Conservation (phyloP, 2,329 filamentous ascomycete genomes). For the Fusarium stilboides region DNA sequence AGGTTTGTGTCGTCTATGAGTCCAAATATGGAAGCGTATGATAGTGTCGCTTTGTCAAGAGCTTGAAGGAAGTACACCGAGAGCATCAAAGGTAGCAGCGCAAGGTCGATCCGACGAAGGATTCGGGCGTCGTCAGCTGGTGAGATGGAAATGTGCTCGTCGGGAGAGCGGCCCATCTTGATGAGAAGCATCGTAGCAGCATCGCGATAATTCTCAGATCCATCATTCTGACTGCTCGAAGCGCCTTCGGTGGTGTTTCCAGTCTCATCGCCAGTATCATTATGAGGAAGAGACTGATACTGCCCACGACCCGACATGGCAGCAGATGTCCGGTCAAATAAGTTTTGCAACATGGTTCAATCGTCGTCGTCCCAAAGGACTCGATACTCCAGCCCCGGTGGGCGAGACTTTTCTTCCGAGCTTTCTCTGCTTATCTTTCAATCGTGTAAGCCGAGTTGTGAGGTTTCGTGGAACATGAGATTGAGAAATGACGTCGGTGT, state of each 20-base stretch:
- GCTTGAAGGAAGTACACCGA: slow-evolving; percentile 75
- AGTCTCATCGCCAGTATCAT: slow-evolving; percentile 34
- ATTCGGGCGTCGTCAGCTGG: slow-evolving; percentile 55
- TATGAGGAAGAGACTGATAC: slow-evolving; percentile 47
- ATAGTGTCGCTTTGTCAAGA: slow-evolving; percentile 74
- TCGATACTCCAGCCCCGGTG: slow-evolving; percentile 22
- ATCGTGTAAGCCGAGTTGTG: slow-evolving; percentile 22
- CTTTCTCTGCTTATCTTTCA: neutral
- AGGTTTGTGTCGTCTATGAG: slow-evolving; percentile 72
- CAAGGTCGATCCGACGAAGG: slow-evolving; percentile 58
- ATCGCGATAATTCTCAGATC: slow-evolving; percentile 52
- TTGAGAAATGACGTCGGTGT: slow-evolving; percentile 21
- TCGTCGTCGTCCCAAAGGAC: slow-evolving; percentile 20
- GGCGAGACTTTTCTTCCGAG: slow-evolving; percentile 16
- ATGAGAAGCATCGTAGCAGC: slow-evolving; percentile 63
- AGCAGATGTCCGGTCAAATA: slow-evolving; percentile 27
- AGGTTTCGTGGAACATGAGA: slow-evolving; percentile 11
- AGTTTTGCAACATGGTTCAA: slow-evolving; percentile 38
- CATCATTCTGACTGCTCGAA: neutral
- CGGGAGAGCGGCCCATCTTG: slow-evolving; percentile 55
- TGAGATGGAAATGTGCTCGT: slow-evolving; percentile 53
- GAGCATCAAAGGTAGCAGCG: slow-evolving; percentile 64
- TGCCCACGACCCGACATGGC: slow-evolving; percentile 14
- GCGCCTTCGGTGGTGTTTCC: slow-evolving; percentile 18
- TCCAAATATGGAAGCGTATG: slow-evolving; percentile 75